Evolutionary conservation across 2,329 filamentous ascomycete genomes (phyloP), one percentile per base, ranked within the genome.

Genomic region (Ramichloridium luteum): DNA sequence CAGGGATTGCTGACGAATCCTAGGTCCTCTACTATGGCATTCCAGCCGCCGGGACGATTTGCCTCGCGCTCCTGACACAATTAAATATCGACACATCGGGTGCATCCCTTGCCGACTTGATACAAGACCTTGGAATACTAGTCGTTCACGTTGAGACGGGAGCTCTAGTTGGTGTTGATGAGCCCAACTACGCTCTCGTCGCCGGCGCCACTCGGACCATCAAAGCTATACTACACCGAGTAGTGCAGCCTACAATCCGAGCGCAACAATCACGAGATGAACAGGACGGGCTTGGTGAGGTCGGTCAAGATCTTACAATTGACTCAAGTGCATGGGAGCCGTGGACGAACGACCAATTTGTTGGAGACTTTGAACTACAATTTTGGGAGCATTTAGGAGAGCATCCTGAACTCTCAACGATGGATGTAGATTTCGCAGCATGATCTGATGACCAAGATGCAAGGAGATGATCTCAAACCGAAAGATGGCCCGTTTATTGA

Each of bases 1-100:
- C 13, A 9, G 3, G 12, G 15, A 5, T 13, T 25, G 25, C 37
- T 43, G 27, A 44, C 27, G 16, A 11, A 10, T 14, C 6, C 12
- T 17, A 56, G 53, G 44, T 56, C n/a, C 46, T 41, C 4, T 49
- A 50, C 26, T 57, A 54, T 30, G 54, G 54, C 6, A 38, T 57
- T 1, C 44, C 55, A n/a, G 54, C 55, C 3, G 53, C 53, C 6
- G 55, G 55, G 0, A 49, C 55, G 12, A 43, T 55, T 8, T 47
- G 45, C 13, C 40, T 55, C 13, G 45, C 48, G 1, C 30, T 54
- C 4, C 36, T 56, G 3, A 48, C 48, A 10, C 30, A 35, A 4
- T 27, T 28, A 6, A n/a, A n/a, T n/a, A 28, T 31, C 8, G 26
- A 18, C 9, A 33, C 27, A n/a, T 18, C 25, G 1, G 16, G 16